phyloP scores from a whole-genome alignment of 768 basidiomycete genomes.

The Hysterangium stoloniferum region DNA sequence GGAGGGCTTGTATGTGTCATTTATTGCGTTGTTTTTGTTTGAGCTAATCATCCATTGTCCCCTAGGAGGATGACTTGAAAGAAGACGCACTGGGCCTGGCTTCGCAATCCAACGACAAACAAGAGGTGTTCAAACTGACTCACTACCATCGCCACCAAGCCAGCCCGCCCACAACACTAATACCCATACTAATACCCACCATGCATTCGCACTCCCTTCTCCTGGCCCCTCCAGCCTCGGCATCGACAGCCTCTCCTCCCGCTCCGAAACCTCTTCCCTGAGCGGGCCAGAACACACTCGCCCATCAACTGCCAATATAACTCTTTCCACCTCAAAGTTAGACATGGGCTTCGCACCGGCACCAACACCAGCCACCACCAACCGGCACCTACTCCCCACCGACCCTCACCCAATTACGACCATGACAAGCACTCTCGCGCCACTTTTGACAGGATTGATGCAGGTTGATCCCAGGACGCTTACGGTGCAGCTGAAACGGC shows the following conservation, averaged over 20 bases:
- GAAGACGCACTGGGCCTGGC: not conserved
- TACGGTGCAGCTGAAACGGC: conserved; percentile 84
- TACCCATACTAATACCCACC: too few species aligned
- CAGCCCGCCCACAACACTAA: too few species aligned
- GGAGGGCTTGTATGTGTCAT: not conserved
- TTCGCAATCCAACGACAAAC: not conserved
- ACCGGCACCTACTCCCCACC: conserved; percentile 1
- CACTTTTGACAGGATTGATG: conserved; percentile 54
- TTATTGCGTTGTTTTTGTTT: not conserved
- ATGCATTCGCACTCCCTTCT: conserved; percentile 4
- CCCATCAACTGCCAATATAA: not conserved
- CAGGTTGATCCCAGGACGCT: conserved; percentile 82
- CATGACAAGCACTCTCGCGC: conserved; percentile 26
- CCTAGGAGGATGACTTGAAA: not conserved
- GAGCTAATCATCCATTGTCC: not conserved
- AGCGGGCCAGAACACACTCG: not conserved
- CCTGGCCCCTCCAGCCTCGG: conserved; percentile 4
- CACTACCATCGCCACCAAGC: not conserved
- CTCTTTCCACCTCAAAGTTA: not conserved
- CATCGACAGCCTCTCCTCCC: conserved; percentile 1
- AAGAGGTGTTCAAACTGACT: not conserved
- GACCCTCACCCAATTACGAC: not conserved
- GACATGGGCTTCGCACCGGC: not conserved
- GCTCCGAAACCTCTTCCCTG: conserved; percentile 7
- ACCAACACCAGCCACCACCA: not conserved